These are phyloP conservation scores for Penicillium hordei DNA, from an alignment of 2,329 filamentous ascomycete genomes.

Conservation along the genomic window DNA sequence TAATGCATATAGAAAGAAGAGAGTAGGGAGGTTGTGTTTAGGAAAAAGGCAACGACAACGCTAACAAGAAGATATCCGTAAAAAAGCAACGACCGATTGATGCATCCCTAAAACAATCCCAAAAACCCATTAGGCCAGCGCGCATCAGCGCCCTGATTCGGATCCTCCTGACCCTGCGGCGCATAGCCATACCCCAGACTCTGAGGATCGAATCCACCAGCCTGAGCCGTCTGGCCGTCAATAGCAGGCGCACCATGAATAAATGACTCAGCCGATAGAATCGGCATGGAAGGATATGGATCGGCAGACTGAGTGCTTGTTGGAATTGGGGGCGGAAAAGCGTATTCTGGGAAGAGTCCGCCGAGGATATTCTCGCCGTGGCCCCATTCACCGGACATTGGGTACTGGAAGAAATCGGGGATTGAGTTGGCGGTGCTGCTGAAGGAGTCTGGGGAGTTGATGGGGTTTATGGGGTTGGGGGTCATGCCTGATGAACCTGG, in stretches of 20 bases:
- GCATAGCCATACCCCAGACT: constrained; percentile 9
- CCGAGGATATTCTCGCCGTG: constrained; percentile 28
- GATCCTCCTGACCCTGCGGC: constrained; percentile 5
- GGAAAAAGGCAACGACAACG: not conserved
- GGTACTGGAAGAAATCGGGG: constrained; percentile 80
- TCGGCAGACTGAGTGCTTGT: not conserved
- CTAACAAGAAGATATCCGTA: not conserved
- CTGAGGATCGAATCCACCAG: constrained; percentile 2
- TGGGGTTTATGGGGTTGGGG: constrained; percentile 11
- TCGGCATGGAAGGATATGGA: constrained; percentile 12
- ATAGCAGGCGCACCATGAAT: constrained; percentile 8
- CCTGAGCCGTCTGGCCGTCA: not conserved
- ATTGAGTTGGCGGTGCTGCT: constrained; percentile 17
- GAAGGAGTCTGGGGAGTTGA: constrained; percentile 31
- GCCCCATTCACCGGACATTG: constrained; percentile 87
- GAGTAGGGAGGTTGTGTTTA: not conserved
- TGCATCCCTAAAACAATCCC: constrained; percentile 15
- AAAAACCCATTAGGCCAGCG: constrained; percentile 22
- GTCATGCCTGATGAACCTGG: constrained; percentile 4
- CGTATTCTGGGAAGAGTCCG: constrained; percentile 25
- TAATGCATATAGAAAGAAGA: not conserved
- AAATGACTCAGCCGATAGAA: constrained; percentile 22
- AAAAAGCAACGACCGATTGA: not conserved
- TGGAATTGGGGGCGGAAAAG: not conserved
- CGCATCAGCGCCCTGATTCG: constrained; percentile 2